Conservation (phyloP, 2,329 filamentous ascomycete species). For the Aspergillus neotritici region DNA sequence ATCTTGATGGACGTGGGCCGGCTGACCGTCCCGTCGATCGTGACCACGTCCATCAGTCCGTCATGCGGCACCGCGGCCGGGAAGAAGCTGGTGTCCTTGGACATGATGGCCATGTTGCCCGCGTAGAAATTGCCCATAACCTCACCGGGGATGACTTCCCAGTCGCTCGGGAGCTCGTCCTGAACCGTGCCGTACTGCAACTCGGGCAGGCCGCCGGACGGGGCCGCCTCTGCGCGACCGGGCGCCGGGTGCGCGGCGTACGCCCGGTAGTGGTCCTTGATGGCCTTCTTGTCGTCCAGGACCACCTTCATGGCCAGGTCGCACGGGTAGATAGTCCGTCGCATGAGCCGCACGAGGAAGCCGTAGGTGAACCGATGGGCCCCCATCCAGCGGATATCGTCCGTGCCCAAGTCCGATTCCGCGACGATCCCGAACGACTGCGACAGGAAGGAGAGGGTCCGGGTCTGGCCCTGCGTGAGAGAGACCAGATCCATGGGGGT, state of each 20-base stretch:
- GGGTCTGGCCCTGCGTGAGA: conserved; percentile 71
- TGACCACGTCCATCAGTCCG: conserved; percentile 78
- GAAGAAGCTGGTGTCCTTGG: conserved; percentile 78
- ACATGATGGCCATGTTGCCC: conserved; percentile 93
- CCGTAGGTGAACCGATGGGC: conserved; percentile 77
- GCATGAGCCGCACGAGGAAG: conserved; percentile 68
- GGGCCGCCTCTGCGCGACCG: conserved; percentile 28
- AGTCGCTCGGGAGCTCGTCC: conserved; percentile 69
- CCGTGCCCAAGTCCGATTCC: conserved; percentile 82
- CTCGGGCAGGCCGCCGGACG: conserved; percentile 58
- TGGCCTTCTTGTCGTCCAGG: conserved; percentile 65
- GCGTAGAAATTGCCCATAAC: conserved; percentile 88
- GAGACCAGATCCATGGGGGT: conserved; percentile 81
- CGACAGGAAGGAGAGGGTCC: conserved; percentile 80
- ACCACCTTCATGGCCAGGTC: conserved; percentile 82
- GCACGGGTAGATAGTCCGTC: conserved; percentile 76
- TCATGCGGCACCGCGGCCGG: conserved; percentile 73
- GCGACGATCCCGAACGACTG: conserved; percentile 87
- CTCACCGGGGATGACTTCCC: conserved; percentile 67
- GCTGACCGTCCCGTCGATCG: conserved; percentile 68
- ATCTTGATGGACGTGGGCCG: conserved; percentile 62
- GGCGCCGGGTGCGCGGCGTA: conserved; percentile 35
- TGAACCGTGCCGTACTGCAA: conserved; percentile 74
- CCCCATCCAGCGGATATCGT: conserved; percentile 91
- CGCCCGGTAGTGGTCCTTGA: conserved; percentile 66